Base-by-base conservation (phyloP, 345 rosid genomes). In the Atalantia buxifolia region DNA sequence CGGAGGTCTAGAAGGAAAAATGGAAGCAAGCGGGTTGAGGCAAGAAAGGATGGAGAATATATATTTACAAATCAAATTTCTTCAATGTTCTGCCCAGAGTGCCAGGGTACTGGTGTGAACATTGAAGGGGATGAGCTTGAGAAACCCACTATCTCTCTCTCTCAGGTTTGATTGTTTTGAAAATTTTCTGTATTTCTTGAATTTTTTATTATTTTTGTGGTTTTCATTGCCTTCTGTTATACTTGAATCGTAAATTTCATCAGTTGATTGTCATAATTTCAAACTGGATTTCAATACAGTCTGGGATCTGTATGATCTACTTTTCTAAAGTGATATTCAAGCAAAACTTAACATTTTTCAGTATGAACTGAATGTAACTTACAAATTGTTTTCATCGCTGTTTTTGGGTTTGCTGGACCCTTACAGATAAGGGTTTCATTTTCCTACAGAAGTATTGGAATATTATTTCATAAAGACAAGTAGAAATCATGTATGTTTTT, bases 1-100 rank as follows among this genome's bases (percentile, higher is more conserved):
- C 80, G 83, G 72, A 90, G 85, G 86, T 88, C 88, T 76, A 88
- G 83, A 78, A 88, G 87, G 68, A 88, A 89, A 87, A 83, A 78
- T 79, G 84, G 82, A 77, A 56, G 75, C 76, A 94, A 89, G 84
- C 57, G 35, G 78, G 82, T 69, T 68, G 80, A 84, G 72, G 38
- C 70, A 40, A 81, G 74, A 45, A 89, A 84, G 77, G 81, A 71
- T 78, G 82, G 68, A 80, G 84, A 75, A 53, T 24, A 28, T 80
- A 81, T 72, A 66, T 74, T 67, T 68, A 77, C 80, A 21, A 85
- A 74, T 74, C 86, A 79, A 72, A 87, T 92, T 79, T 83, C 81
- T 69, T 92, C 91, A 12, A 89, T 87, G 36, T 90, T 94, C 89
- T 96, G 98, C 82, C 94, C 99, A 72, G 94, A 92, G 86, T 96